A percentile compares a stretch with the other conserved stretches of the same genome.
Evolutionary conservation across 1,284 basidiomycete genomes (phyloP).

Genomic region (Boletellus dicymbophilus): DNA sequence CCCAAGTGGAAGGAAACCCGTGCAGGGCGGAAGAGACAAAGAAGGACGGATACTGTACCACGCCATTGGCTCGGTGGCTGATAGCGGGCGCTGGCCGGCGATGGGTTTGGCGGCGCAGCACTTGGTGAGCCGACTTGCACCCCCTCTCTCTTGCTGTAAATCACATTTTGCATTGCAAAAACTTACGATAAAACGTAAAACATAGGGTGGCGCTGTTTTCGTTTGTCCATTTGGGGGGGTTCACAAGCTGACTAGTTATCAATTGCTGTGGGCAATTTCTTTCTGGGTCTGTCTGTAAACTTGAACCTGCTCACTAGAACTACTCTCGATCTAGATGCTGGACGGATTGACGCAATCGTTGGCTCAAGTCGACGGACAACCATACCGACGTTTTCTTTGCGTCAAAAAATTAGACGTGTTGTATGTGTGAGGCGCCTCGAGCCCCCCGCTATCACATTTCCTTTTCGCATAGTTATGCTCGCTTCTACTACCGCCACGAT

Average conservation of each 20-base stretch:
- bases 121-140: background rate
- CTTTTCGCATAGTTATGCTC: too few species aligned
- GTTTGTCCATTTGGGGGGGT: background rate
- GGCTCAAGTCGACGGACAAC: too few species aligned
- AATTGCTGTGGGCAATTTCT: background rate
- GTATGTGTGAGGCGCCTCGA: too few species aligned
- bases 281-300: background rate
- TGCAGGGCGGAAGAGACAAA: constrained; percentile 3
- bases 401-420: too few species aligned
- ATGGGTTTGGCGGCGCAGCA: constrained; percentile 4
- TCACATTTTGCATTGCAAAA: background rate
- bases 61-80: background rate
- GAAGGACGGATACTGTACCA: background rate
- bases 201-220: background rate
- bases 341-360: too few species aligned
- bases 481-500: too few species aligned
- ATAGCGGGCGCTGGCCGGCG: background rate
- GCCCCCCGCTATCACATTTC: too few species aligned
- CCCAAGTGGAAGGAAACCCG: background rate
- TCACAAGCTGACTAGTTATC: background rate
- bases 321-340: background rate
- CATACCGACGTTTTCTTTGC: too few species aligned
- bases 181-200: too few species aligned
- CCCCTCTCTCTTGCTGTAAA: background rate
- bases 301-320: background rate